Evolutionary conservation across 305 asterid species (phyloP).

Genomic region (Solanum hybrid): DNA sequence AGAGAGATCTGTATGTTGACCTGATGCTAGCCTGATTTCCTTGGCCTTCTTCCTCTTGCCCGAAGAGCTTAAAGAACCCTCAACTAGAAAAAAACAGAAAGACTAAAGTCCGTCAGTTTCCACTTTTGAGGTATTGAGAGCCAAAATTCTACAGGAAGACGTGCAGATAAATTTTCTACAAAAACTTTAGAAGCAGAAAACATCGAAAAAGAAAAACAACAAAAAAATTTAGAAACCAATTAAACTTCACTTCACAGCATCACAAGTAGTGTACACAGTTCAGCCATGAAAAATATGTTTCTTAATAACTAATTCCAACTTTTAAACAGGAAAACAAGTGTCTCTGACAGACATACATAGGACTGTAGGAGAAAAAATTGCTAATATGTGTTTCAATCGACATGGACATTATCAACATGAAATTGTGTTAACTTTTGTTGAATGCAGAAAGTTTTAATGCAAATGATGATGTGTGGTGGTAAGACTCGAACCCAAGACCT

Average conservation of each 20-base stretch:
- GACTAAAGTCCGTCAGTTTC: not conserved
- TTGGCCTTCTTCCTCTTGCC: slow-evolving; percentile 32
- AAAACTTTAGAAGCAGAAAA: not conserved
- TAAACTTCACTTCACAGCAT: not conserved
- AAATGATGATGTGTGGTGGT: not conserved
- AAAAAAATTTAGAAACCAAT: not conserved
- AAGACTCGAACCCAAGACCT: not conserved
- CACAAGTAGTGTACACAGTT: not conserved
- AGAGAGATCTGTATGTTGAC: slow-evolving; percentile 19
- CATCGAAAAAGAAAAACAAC: not conserved
- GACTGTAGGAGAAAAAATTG: not conserved
- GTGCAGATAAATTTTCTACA: not conserved
- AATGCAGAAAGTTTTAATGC: not conserved
- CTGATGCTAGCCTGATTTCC: slow-evolving; percentile 17
- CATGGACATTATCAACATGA: not conserved
- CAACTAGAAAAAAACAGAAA: slow-evolving; percentile 26
- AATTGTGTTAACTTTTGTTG: not conserved
- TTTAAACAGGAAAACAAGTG: not conserved
- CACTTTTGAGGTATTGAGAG: not conserved
- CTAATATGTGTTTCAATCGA: not conserved
- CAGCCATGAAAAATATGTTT: not conserved
- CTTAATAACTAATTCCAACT: not conserved
- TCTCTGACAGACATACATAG: not conserved
- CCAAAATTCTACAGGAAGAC: not conserved
- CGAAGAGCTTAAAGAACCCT: slow-evolving; percentile 50